Percentiles rank a stretch among this genome's conserved stretches.
These are phyloP conservation scores for Aspergillus haitiensis DNA, from an alignment of 495 filamentous ascomycete genomes.

Conservation along the genomic window DNA sequence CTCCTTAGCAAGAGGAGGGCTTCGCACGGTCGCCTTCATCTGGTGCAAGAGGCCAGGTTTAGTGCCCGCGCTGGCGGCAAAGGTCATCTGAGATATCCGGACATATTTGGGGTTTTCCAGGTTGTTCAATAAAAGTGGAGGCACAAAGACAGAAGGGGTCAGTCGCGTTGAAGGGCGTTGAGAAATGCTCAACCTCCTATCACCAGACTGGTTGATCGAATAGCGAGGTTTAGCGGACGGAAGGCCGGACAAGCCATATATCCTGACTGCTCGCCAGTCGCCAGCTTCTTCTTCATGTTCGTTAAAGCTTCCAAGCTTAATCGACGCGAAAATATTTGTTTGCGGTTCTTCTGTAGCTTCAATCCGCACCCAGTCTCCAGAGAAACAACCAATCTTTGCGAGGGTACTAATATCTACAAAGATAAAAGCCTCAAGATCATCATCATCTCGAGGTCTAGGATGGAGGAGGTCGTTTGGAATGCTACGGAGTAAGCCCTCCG, in stretches of 20 bases:
- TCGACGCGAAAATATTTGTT: conserved; percentile 52
- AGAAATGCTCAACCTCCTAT: conserved; percentile 55
- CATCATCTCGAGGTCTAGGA: conserved; percentile 78
- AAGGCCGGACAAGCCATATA: conserved; percentile 82
- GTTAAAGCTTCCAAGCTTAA: conserved; percentile 50
- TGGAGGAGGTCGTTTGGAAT: conserved; percentile 79
- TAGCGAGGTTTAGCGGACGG: conserved; percentile 52
- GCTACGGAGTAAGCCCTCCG: conserved; percentile 68
- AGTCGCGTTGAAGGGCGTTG: conserved; percentile 39
- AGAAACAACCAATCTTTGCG: conserved; percentile 90
- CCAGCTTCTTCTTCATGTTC: conserved; percentile 46
- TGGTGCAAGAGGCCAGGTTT: conserved; percentile 41
- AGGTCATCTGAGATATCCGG: conserved; percentile 62
- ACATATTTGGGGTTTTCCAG: conserved; percentile 75
- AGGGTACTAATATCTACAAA: conserved; percentile 85
- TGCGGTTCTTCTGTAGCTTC: conserved; percentile 70
- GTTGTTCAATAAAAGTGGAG: conserved; percentile 83
- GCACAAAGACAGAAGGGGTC: conserved; percentile 69
- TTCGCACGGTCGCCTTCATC: conserved; percentile 53
- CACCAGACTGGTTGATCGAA: conserved; percentile 47
- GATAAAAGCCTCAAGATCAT: conserved; percentile 82
- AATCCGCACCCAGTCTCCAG: conserved; percentile 94
- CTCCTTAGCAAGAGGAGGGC: conserved; percentile 84
- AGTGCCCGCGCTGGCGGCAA: conserved; percentile 35
- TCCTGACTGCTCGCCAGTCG: conserved; percentile 74